These are phyloP conservation scores for Porphyrellus cyaneotinctus DNA, from an alignment of 768 basidiomycete species.

Conservation along the genomic window DNA sequence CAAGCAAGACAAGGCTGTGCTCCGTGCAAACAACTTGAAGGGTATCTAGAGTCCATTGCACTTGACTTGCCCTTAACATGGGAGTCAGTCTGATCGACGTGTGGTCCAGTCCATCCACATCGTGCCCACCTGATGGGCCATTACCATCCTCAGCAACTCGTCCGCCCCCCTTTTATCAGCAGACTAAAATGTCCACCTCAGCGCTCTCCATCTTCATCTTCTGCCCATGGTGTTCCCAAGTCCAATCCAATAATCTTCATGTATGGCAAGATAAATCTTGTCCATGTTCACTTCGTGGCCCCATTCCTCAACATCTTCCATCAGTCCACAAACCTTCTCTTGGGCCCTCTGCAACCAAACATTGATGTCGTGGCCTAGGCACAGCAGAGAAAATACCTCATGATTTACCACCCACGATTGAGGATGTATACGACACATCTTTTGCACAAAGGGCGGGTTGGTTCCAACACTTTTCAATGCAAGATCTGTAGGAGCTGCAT, in stretches of 20 bases:
- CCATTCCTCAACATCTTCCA: slow-evolving; percentile 85
- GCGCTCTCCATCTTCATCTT: slow-evolving; percentile 97
- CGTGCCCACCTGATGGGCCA: slow-evolving; percentile 12
- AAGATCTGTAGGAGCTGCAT: slow-evolving; percentile 66
- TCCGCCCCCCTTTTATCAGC: slow-evolving; percentile 72
- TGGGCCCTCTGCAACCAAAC: slow-evolving; percentile 38
- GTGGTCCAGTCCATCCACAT: slow-evolving; percentile 33
- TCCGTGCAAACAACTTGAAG: slow-evolving; percentile 77
- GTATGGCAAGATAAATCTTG: slow-evolving; percentile 90
- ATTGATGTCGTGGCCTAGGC: slow-evolving; percentile 60
- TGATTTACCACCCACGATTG: slow-evolving; percentile 90
- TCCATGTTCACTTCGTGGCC: slow-evolving; percentile 74
- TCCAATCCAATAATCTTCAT: slow-evolving; percentile 80
- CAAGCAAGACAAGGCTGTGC: slow-evolving; percentile 63
- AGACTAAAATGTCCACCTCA: slow-evolving; percentile 82
- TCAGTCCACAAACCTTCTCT: slow-evolving; percentile 52
- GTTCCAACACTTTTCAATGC: slow-evolving; percentile 77
- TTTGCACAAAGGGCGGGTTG: slow-evolving; percentile 67
- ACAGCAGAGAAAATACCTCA: slow-evolving; percentile 83
- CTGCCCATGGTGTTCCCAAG: slow-evolving; percentile 85
- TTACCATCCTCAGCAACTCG: slow-evolving; percentile 76
- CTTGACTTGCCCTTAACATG: slow-evolving; percentile 91
- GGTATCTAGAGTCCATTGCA: slow-evolving; percentile 80
- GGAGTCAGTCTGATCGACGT: slow-evolving; percentile 89
- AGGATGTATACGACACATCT: slow-evolving; percentile 81